Base-by-base conservation (phyloP, 2,329 filamentous ascomycete species). In the Cytospora paraplurivora region DNA sequence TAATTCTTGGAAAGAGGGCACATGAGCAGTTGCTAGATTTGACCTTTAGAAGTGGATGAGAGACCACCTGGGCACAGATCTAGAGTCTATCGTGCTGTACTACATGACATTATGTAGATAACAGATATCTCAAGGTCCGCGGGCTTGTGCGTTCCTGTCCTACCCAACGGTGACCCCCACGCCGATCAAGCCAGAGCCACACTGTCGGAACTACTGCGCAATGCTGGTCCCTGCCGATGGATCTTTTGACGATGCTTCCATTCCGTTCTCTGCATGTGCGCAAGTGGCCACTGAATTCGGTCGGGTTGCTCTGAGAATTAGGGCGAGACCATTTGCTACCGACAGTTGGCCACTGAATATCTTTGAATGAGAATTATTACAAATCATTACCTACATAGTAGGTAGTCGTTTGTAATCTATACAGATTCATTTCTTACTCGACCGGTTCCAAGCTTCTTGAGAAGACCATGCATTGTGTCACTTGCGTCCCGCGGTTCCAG, bases 131-230 rank as follows among this genome's bases (percentile, higher is more conserved):
- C 54, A 52, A 54, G 50, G 49, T n/a, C 17, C 56, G 15, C 33
- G 27, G 37, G 52, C 17, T 60, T 57, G 8, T 44, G 12, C 15
- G 35, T 32, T 47, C 11, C 17, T 57, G 13, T 56, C 60, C 59
- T 57, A 58, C 61, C 13, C 62, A 50, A 55, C 38, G 35, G 32
- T 51, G 62, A 61, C 64, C 64, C 64, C 64, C 64, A 66, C 64
- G 64, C 44, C 41, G n/a, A 19, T 44, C 47, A 49, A 66, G 62
- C 61, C 64, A 64, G 61, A 66, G 64, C 64, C 64, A 63, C 38
- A 38, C 57, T 66, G 64, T 66, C 64, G 64, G 64, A 66, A 60
- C 49, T 21, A 37, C 44, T 21, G 37, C 17, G 33, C 49, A 13
- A 60, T 13, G 53, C 56, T 60, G 55, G 53, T 34, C 51, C 52